Percentiles rank a stretch among this genome's conserved stretches.
Conservation (phyloP, 2,329 filamentous ascomycete species). For the Hymenoscyphus salicellus region DNA sequence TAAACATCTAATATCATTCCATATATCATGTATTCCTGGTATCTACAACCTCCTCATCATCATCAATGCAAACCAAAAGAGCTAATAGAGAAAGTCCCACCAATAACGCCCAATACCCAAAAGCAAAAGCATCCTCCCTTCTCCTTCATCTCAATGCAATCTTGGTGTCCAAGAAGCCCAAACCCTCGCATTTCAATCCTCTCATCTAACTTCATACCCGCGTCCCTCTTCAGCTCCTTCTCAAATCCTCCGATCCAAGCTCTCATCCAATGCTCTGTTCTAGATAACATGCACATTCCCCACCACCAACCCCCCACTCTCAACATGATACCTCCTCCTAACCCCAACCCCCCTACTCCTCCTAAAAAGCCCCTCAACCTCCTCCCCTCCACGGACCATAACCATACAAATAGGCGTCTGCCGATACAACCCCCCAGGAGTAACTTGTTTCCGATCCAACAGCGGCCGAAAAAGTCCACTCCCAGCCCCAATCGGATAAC, state of each 20-base stretch:
- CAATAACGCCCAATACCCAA: too few relatives aligned
- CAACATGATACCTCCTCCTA: constrained; percentile 73
- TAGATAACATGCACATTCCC: constrained; percentile 68
- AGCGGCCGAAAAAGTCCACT: constrained; percentile 55
- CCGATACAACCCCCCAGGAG: constrained; percentile 36
- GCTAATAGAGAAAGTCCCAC: too few relatives aligned
- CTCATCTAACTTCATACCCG: neutral
- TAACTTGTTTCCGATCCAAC: constrained; percentile 67
- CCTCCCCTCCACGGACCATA: constrained; percentile 71
- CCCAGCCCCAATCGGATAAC: constrained; percentile 38
- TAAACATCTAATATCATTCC: too few relatives aligned
- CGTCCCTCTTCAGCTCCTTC: neutral
- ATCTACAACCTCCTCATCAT: too few relatives aligned
- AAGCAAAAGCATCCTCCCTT: neutral
- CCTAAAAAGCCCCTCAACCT: constrained; percentile 61
- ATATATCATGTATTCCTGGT: too few relatives aligned
- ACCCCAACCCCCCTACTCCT: constrained; percentile 68
- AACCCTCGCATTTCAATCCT: too few relatives aligned
- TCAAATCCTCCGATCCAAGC: neutral
- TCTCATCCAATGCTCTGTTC: neutral
- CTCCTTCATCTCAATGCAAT: neutral
- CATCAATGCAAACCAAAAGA: too few relatives aligned
- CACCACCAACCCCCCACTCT: constrained; percentile 76
- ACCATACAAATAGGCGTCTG: constrained; percentile 73
- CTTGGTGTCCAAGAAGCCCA: too few relatives aligned